These are phyloP conservation scores for Populus davidiana DNA, from an alignment of 345 rosid species.

Conservation along the genomic window DNA sequence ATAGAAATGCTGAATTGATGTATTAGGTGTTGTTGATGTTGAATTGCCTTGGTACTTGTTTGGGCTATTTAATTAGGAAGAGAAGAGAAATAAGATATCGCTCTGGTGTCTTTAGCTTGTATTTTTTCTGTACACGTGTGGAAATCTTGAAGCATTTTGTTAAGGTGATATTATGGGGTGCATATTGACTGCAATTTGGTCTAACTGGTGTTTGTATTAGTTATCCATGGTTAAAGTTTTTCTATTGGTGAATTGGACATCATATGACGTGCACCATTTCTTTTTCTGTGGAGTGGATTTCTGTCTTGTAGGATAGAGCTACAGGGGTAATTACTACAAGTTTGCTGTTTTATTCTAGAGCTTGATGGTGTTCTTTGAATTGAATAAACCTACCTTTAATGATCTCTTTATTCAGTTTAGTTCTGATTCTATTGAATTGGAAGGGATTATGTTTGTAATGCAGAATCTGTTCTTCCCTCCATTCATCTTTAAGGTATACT, in stretches of 20 bases:
- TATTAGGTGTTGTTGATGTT: not conserved
- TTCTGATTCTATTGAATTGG: not conserved
- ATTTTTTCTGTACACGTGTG: not conserved
- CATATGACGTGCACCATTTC: not conserved
- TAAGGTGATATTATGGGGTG: not conserved
- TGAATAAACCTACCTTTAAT: not conserved
- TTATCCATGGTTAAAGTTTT: not conserved
- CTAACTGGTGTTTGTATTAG: not conserved
- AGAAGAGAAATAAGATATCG: not conserved
- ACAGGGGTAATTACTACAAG: not conserved
- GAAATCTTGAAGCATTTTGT: not conserved
- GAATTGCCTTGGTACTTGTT: not conserved
- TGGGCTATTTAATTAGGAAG: not conserved
- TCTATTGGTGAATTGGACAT: not conserved
- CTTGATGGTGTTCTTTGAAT: not conserved
- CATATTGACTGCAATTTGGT: not conserved
- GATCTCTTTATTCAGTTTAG: not conserved
- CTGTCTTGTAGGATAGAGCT: not conserved
- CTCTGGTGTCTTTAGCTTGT: not conserved
- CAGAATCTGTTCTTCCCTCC: not conserved
- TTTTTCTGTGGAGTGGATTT: not conserved
- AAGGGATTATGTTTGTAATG: not conserved
- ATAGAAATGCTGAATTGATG: not conserved
- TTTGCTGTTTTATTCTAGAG: not conserved
- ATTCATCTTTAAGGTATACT: not conserved